A percentile compares a stretch with the other conserved stretches of the same genome.
phyloP scores from a whole-genome alignment of 805 yeast species.

The Clavispora asparagi region DNA sequence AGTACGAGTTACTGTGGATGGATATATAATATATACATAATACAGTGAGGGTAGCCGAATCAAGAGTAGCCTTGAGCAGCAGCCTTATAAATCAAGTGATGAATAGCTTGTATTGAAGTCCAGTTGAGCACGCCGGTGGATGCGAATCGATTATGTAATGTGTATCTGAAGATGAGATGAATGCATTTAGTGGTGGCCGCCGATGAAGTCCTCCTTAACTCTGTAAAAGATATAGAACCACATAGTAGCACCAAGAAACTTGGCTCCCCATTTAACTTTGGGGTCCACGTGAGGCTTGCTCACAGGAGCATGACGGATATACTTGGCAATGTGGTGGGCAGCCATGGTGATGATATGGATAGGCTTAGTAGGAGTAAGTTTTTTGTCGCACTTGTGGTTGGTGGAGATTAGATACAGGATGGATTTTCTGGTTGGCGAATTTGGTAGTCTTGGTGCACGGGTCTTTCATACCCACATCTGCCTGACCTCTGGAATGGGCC shows the following conservation, averaged over 20 bases:
- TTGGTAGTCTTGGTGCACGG: neutral
- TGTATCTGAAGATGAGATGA: neutral
- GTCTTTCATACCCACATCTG: neutral
- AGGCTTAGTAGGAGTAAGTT: neutral
- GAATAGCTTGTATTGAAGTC: neutral
- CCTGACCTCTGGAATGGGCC: no score
- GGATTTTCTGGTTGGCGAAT: no score
- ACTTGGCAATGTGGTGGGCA: conserved; percentile 37
- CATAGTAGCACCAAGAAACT: conserved; percentile 76
- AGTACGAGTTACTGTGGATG: no score
- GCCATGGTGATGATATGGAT: conserved; percentile 26
- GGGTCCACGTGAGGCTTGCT: conserved; percentile 63
- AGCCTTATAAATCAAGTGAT: neutral
- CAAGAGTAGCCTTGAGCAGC: neutral
- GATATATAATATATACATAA: no score
- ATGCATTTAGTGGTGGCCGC: conserved; percentile 14
- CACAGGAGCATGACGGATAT: conserved; percentile 53
- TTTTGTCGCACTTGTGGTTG: conserved; percentile 12
- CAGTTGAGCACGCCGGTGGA: neutral
- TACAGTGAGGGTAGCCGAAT: neutral
- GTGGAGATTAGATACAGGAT: conserved; percentile 7
- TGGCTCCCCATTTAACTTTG: conserved; percentile 54
- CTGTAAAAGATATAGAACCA: conserved; percentile 87
- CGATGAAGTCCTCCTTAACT: conserved; percentile 53
- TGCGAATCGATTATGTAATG: neutral